These are phyloP conservation scores for Phytopythium helicoides DNA, from an alignment of 352 stramenopile genomes.

Conservation along the genomic window DNA sequence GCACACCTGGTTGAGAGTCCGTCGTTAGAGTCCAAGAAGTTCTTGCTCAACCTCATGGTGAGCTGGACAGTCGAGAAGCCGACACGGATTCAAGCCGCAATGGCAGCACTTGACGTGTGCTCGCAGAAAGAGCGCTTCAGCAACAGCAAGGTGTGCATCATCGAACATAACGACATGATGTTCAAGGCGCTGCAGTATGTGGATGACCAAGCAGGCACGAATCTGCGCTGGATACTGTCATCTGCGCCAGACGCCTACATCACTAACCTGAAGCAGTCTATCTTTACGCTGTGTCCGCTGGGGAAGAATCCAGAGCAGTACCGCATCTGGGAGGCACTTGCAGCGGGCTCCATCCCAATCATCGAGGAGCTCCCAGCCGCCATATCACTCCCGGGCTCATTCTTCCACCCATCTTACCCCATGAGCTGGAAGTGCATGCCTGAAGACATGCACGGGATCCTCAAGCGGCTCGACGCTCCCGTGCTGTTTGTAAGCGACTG, in stretches of 20 bases:
- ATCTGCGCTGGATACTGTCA: conserved; percentile 47
- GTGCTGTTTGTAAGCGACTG: conserved; percentile 62
- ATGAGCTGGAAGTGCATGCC: conserved; percentile 51
- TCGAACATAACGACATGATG: conserved; percentile 59
- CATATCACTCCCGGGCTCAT: conserved; percentile 36
- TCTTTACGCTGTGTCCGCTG: conserved; percentile 61
- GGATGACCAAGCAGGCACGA: conserved; percentile 35
- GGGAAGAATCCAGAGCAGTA: conserved; percentile 73
- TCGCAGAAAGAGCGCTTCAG: conserved; percentile 11
- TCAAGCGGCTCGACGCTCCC: conserved; percentile 44
- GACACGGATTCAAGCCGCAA: conserved; percentile 56
- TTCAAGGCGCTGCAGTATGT: conserved; percentile 61
- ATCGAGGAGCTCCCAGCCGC: conserved; percentile 46
- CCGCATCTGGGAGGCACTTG: conserved; percentile 64
- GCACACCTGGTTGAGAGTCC: conserved; percentile 28
- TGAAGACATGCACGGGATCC: conserved; percentile 51
- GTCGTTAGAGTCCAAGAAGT: conserved; percentile 17
- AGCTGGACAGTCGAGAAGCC: conserved; percentile 68
- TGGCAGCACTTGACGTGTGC: conserved; percentile 47
- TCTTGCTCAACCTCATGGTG: conserved; percentile 62
- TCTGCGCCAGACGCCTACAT: conserved; percentile 48
- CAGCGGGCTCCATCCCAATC: conserved; percentile 60
- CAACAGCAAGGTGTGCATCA: conserved; percentile 31
- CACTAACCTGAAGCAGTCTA: conserved; percentile 47
- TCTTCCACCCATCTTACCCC: conserved; percentile 61